A percentile compares a stretch with the other conserved stretches of the same genome.
Conservation (phyloP, 805 yeast species). For the Kurtzmaniella fragi region DNA sequence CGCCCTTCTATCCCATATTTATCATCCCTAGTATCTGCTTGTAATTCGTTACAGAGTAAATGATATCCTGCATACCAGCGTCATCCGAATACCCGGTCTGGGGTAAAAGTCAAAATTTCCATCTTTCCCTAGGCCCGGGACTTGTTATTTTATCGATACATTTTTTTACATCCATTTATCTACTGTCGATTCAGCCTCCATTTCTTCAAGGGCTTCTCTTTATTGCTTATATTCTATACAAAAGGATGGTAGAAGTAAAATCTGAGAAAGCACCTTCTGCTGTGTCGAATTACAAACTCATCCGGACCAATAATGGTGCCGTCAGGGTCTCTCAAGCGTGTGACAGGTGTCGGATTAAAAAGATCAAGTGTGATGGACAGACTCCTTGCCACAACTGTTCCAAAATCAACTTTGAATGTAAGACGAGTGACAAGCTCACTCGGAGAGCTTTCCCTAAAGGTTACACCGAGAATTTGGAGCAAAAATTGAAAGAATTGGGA, state of each 20-base stretch:
- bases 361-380: constrained; percentile 71
- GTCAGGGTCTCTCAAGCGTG: constrained; percentile 74
- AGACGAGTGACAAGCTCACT: constrained; percentile 67
- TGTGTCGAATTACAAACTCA: constrained; percentile 25
- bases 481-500: constrained; percentile 55
- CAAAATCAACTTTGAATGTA: constrained; percentile 61
- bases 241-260: not conserved
- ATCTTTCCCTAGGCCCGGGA: constrained; percentile 1
- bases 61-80: no score
- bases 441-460: constrained; percentile 79
- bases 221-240: not conserved
- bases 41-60: no score
- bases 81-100: constrained; percentile 2
- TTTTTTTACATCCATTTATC: no score
- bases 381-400: constrained; percentile 68
- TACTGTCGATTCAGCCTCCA: not conserved
- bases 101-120: not conserved
- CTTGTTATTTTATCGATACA: not conserved
- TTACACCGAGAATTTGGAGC: constrained; percentile 70
- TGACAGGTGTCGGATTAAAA: constrained; percentile 73
- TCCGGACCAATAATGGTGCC: constrained; percentile 30
- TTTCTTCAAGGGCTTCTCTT: not conserved
- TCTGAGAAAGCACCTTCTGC: not conserved
- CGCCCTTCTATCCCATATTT: no score
- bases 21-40: no score